Percentiles rank a stretch among this genome's conserved stretches.
Conservation (phyloP, 148 eudicot species). For the Simmondsia chinensis region DNA sequence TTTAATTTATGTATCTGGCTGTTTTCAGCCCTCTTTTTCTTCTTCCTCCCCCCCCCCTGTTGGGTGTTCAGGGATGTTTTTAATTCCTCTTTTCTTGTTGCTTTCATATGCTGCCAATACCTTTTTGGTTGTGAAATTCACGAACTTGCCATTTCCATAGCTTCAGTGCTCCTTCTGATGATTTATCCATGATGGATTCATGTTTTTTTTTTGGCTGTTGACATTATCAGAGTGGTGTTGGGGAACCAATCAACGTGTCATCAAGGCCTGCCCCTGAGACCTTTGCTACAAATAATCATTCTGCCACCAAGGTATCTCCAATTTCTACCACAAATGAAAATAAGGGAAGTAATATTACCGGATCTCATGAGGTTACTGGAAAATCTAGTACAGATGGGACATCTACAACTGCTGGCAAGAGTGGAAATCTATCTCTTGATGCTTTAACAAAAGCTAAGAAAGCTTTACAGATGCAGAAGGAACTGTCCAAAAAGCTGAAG, state of each 20-base stretch:
- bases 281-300: conserved; percentile 28
- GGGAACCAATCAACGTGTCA: conserved; percentile 28
- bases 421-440: conserved; percentile 64
- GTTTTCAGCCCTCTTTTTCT: no score
- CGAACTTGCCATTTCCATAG: no score
- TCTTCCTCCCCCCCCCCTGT: no score
- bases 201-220: not conserved
- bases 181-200: no score
- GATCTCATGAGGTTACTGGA: conserved; percentile 99
- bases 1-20: no score
- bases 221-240: conserved; percentile 41
- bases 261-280: conserved; percentile 32
- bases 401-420: conserved; percentile 61
- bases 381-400: conserved; percentile 99
- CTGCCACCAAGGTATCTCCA: conserved; percentile 85
- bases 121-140: no score
- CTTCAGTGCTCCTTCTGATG: no score
- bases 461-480: conserved; percentile 76
- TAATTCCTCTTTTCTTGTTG: no score
- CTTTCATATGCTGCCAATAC: no score
- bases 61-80: no score
- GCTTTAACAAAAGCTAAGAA: conserved; percentile 81
- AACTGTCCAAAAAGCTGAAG: conserved; percentile 61
- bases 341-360: conserved; percentile 93
- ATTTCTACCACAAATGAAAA: conserved; percentile 95